phyloP scores from a whole-genome alignment of 129 eudicot genomes.

The Helianthus annuus region DNA sequence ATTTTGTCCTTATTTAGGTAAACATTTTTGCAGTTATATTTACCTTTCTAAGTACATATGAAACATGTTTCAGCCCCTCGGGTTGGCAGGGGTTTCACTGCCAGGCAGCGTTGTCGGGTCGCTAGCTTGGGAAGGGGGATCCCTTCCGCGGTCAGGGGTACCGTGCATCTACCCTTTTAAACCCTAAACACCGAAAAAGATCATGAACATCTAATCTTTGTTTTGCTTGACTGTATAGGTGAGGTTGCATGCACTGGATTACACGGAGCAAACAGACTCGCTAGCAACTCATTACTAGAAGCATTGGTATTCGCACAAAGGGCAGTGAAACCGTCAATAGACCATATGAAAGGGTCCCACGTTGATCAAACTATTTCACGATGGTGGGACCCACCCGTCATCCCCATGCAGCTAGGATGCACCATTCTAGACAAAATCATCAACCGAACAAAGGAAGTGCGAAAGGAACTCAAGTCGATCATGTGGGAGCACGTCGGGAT shows the following conservation, averaged over 20 bases:
- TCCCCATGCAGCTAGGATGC: conserved; percentile 56
- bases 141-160: too few species aligned
- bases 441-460: conserved; percentile 63
- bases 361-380: conserved; percentile 37
- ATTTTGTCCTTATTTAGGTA: neutral
- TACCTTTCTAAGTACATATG: neutral
- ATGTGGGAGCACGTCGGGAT: conserved; percentile 99
- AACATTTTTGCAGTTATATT: neutral
- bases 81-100: too few species aligned
- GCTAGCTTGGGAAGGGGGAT: too few species aligned
- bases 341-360: conserved; percentile 62
- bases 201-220: conserved; percentile 8
- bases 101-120: too few species aligned
- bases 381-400: conserved; percentile 72
- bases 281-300: conserved; percentile 93
- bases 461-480: conserved; percentile 73
- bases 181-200: neutral
- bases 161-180: too few species aligned
- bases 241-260: conserved; percentile 99
- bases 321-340: conserved; percentile 88
- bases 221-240: conserved; percentile 34
- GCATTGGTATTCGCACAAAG: conserved; percentile 94
- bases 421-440: conserved; percentile 41
- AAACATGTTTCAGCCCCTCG: too few species aligned
- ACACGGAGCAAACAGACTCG: conserved; percentile 96